Percentiles rank a stretch among this genome's conserved stretches.
These are phyloP conservation scores for Entelexis paramagnoliae DNA, from an alignment of 1,139 yeast species.

Conservation along the genomic window DNA sequence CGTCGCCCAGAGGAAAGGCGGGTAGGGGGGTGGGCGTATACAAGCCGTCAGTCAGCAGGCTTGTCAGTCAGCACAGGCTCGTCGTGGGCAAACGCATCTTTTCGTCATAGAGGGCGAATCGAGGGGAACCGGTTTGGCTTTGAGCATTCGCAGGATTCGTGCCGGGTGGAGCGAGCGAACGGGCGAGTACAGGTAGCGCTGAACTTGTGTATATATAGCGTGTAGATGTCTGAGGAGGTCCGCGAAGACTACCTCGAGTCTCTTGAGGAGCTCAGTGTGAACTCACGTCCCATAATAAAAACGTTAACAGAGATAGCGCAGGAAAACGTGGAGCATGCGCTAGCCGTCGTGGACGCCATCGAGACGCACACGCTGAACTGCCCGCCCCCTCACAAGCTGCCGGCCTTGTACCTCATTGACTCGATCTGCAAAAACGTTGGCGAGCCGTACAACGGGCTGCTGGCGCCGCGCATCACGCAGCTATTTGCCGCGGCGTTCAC, in stretches of 20 bases:
- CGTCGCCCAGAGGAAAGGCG: too few species aligned
- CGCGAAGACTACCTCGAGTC: conserved; percentile 58
- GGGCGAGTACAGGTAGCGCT: neutral
- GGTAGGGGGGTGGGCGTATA: too few species aligned
- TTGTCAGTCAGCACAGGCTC: too few species aligned
- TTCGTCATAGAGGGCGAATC: neutral
- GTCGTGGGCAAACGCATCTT: neutral
- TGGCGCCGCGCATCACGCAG: conserved; percentile 56
- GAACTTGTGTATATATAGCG: conserved; percentile 8
- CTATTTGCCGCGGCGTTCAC: conserved; percentile 70
- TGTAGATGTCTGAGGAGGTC: conserved; percentile 29
- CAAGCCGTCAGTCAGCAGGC: too few species aligned
- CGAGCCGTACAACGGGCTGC: conserved; percentile 67
- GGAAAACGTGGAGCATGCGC: conserved; percentile 59
- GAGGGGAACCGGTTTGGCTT: neutral
- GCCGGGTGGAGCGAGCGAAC: neutral
- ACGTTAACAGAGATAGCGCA: conserved; percentile 79
- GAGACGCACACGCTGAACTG: conserved; percentile 50
- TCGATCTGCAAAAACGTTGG: conserved; percentile 92
- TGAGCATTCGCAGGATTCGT: neutral
- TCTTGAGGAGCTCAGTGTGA: conserved; percentile 68
- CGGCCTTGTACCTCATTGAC: conserved; percentile 72
- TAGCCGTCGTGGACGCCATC: conserved; percentile 64
- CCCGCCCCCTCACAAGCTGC: conserved; percentile 74
- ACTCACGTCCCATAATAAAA: conserved; percentile 81